These are phyloP conservation scores for Panicum hallii DNA, from an alignment of 202 grass and related monocot genomes.

Conservation along the genomic window DNA sequence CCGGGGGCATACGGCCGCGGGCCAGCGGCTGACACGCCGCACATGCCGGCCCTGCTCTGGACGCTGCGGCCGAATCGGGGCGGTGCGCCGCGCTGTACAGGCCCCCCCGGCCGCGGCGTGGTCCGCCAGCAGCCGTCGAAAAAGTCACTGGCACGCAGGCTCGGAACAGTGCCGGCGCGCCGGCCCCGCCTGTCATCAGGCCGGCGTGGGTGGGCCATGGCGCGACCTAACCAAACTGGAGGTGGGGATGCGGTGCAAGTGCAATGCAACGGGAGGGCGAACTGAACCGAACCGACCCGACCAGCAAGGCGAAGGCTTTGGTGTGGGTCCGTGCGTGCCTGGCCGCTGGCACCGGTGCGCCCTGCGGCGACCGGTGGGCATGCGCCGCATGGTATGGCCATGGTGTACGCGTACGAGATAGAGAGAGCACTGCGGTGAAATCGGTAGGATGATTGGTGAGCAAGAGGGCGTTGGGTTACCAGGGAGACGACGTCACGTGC, in stretches of 20 bases:
- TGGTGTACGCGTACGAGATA: neutral
- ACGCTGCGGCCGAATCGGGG: neutral
- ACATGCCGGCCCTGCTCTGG: neutral
- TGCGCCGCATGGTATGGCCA: neutral
- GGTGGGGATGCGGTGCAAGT: neutral
- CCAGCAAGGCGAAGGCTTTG: neutral
- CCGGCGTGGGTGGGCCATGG: neutral
- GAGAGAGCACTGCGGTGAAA: neutral
- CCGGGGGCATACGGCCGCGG: neutral
- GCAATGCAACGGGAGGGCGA: neutral
- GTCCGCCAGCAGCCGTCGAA: neutral
- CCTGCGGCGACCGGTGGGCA: neutral
- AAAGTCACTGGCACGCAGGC: conserved; percentile 42
- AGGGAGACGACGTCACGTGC: conserved; percentile 75
- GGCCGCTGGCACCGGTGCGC: neutral
- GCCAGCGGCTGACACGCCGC: conserved; percentile 43
- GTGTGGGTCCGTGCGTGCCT: conserved; percentile 19
- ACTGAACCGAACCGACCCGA: neutral
- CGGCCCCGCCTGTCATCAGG: neutral
- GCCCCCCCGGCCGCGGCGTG: neutral
- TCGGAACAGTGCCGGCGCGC: conserved; percentile 26
- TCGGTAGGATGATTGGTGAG: neutral
- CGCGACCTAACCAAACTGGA: neutral
- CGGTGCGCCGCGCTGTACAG: conserved; percentile 28
- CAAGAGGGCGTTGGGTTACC: conserved; percentile 25